phyloP scores from a whole-genome alignment of 2,329 filamentous ascomycete species.

The Pseudofabraea citricarpa region DNA sequence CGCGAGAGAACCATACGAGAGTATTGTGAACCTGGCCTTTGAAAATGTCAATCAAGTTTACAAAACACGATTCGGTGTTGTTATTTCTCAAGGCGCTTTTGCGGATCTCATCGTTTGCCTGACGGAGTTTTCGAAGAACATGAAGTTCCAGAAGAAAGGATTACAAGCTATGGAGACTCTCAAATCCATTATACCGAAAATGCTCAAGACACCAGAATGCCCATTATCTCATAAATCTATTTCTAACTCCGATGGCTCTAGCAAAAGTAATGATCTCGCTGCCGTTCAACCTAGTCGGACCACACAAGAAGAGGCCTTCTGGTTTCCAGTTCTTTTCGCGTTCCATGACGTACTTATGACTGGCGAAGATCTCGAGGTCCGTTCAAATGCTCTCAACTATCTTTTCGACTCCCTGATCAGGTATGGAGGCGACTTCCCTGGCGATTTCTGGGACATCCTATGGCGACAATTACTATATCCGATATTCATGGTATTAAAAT shows the following conservation, averaged over 20 bases:
- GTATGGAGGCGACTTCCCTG: conserved; percentile 86
- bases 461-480: conserved; percentile 97
- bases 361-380: conserved; percentile 93
- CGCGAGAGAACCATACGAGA: conserved; percentile 86
- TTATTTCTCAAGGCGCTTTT: conserved; percentile 94
- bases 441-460: conserved; percentile 96
- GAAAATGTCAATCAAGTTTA: conserved; percentile 97
- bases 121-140: conserved; percentile 98
- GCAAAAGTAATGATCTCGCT: conserved; percentile 32
- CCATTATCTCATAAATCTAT: conserved; percentile 67
- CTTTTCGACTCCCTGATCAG: conserved; percentile 90
- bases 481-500: conserved; percentile 97
- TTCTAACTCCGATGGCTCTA: conserved; percentile 30
- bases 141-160: conserved; percentile 97
- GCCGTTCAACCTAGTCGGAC: conserved; percentile 66
- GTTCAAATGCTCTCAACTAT: conserved; percentile 86
- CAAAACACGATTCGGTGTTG: conserved; percentile 89
- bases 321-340: conserved; percentile 96
- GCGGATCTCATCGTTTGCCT: conserved; percentile 94
- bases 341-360: conserved; percentile 99
- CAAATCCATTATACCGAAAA: conserved; percentile 88
- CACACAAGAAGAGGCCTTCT: conserved; percentile 93
- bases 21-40: conserved; percentile 93
- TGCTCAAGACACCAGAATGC: conserved; percentile 94
- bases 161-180: conserved; percentile 91